Conservation (phyloP, 257 asterid species). For the Nicotiana paniculata region DNA sequence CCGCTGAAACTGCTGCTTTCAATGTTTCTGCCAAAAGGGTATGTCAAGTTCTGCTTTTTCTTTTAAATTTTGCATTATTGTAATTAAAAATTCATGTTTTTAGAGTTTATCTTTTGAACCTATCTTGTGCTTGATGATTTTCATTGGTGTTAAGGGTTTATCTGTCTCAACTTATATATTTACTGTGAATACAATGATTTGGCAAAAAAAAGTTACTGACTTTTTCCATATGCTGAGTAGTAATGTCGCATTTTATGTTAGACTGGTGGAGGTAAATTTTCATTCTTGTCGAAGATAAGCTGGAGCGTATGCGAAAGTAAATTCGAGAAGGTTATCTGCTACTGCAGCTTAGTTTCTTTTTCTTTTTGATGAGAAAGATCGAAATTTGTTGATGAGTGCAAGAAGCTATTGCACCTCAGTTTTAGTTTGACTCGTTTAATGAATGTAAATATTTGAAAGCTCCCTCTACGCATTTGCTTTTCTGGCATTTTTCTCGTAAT, state of each 20-base stretch:
- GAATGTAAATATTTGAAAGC: neutral
- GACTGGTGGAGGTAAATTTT: neutral
- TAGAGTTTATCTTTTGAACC: neutral
- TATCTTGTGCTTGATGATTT: neutral
- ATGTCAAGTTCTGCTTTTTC: slow-evolving; percentile 16
- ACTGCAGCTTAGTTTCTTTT: neutral
- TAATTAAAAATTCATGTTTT: neutral
- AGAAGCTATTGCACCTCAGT: neutral
- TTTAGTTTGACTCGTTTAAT: neutral
- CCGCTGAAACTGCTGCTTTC: slow-evolving; percentile 22
- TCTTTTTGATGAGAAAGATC: neutral
- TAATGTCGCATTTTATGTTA: neutral
- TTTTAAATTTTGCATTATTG: neutral
- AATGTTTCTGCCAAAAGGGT: slow-evolving; percentile 35
- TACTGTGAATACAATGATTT: neutral
- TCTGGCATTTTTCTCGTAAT: neutral
- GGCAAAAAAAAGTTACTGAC: neutral
- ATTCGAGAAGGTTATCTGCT: neutral
- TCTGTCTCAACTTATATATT: neutral
- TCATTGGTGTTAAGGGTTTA: neutral
- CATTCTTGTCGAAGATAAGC: neutral
- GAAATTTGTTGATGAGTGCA: neutral
- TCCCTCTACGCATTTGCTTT: neutral
- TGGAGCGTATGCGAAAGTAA: neutral
- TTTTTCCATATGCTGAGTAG: neutral